Conservation (phyloP, 2,329 filamentous ascomycete species). For the Hypoxylon sp. region DNA sequence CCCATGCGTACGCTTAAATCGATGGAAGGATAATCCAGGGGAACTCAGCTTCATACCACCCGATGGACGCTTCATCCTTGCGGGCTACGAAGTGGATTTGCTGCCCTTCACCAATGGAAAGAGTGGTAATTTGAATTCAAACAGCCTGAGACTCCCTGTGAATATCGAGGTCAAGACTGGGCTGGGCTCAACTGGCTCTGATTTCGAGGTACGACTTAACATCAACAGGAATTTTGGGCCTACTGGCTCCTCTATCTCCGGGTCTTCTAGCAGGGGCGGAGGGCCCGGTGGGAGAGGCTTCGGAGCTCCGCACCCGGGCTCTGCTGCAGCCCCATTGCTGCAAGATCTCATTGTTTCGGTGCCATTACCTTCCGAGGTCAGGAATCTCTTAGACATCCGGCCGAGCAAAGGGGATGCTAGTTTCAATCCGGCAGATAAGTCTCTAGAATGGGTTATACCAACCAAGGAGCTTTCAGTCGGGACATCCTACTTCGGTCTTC, state of each 20-base stretch:
- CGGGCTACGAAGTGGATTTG: constrained; percentile 94
- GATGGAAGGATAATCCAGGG: constrained; percentile 90
- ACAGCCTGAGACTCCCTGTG: constrained; percentile 84
- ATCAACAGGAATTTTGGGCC: constrained; percentile 75
- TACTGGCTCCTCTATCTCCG: constrained; percentile 57
- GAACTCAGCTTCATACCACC: constrained; percentile 97
- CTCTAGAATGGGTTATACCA: constrained; percentile 86
- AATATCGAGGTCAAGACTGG: constrained; percentile 85
- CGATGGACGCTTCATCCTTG: constrained; percentile 92
- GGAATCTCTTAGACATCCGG: constrained; percentile 86
- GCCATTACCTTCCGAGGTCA: constrained; percentile 82
- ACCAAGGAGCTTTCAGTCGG: constrained; percentile 81
- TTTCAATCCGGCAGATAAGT: constrained; percentile 80
- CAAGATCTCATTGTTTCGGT: constrained; percentile 85
- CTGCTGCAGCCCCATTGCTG: constrained; percentile 72
- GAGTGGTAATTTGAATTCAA: constrained; percentile 67
- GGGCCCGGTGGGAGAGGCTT: constrained; percentile 60
- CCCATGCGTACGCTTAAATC: constrained; percentile 90
- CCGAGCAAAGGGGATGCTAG: constrained; percentile 86
- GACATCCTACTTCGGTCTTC: constrained; percentile 78
- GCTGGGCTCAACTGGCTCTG: constrained; percentile 80
- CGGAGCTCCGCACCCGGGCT: constrained; percentile 66
- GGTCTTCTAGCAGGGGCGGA: constrained; percentile 61
- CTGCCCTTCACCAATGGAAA: constrained; percentile 77
- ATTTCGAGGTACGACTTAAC: constrained; percentile 89